phyloP scores from a whole-genome alignment of 192 early-diverging fungal species.

The Mortierella alpina region DNA sequence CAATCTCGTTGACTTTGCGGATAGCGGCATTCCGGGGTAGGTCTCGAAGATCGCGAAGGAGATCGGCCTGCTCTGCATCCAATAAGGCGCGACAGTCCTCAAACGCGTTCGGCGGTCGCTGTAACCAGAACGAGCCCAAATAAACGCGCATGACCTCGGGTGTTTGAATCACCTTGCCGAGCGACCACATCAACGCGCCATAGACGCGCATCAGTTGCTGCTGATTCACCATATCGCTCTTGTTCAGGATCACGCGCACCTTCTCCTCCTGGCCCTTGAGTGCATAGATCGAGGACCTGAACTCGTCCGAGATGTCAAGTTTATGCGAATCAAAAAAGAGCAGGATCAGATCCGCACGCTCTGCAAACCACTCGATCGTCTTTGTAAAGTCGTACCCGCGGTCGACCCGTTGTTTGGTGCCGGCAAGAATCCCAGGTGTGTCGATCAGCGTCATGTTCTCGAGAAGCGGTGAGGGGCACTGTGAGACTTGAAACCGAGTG shows the following conservation, averaged over 20 bases:
- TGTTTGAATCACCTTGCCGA: conserved; percentile 88
- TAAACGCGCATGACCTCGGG: conserved; percentile 93
- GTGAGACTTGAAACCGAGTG: conserved; percentile 86
- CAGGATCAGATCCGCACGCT: conserved; percentile 84
- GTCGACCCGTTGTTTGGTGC: conserved; percentile 84
- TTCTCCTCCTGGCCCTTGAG: conserved; percentile 90
- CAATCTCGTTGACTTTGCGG: conserved; percentile 91
- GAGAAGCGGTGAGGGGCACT: conserved; percentile 79
- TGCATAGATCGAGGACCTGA: conserved; percentile 81
- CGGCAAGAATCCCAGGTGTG: conserved; percentile 91
- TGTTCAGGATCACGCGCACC: conserved; percentile 87
- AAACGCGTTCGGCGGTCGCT: conserved; percentile 73
- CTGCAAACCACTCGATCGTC: conserved; percentile 89
- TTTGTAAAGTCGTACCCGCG: conserved; percentile 86
- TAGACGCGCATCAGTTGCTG: conserved; percentile 92
- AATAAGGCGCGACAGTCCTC: conserved; percentile 79
- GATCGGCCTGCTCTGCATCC: conserved; percentile 79
- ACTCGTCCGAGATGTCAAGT: conserved; percentile 91
- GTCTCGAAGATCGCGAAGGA: conserved; percentile 77
- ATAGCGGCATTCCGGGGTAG: conserved; percentile 85
- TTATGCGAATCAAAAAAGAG: conserved; percentile 91
- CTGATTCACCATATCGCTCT: conserved; percentile 86
- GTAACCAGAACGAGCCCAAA: conserved; percentile 82
- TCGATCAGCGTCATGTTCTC: conserved; percentile 89
- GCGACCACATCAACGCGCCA: conserved; percentile 93